phyloP scores from a whole-genome alignment of 768 basidiomycete species.

The Suillus occidentalis region DNA sequence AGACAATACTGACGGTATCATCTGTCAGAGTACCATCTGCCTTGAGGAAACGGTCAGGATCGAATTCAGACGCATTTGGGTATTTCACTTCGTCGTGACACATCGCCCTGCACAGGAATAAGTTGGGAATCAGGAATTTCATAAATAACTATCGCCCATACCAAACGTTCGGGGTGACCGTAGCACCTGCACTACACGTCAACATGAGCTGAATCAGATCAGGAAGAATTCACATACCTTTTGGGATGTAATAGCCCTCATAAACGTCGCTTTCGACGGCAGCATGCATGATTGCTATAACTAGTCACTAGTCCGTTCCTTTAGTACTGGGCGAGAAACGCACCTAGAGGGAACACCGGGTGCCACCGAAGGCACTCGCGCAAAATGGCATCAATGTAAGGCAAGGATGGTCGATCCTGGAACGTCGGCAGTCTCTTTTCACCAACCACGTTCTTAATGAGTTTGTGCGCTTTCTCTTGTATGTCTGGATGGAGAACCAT shows the following conservation, averaged over 20 bases:
- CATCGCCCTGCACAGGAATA: slow-evolving; percentile 30
- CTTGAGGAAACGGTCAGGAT: slow-evolving; percentile 43
- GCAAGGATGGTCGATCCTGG: background rate
- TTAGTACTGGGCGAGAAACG: background rate
- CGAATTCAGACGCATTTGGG: slow-evolving; percentile 34
- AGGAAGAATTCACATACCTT: slow-evolving; percentile 28
- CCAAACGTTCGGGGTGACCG: slow-evolving; percentile 10
- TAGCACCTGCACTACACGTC: slow-evolving; percentile 2
- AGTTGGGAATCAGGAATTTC: background rate
- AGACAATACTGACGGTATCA: slow-evolving; percentile 15
- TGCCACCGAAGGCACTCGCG: slow-evolving; percentile 9
- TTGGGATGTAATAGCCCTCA: slow-evolving; percentile 49
- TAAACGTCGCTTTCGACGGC: slow-evolving; percentile 39
- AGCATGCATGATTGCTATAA: slow-evolving; percentile 21
- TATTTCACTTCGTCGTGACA: slow-evolving; percentile 34
- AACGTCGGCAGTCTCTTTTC: slow-evolving; percentile 8
- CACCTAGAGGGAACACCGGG: slow-evolving; percentile 9
- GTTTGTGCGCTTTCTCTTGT: slow-evolving; percentile 10
- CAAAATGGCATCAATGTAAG: slow-evolving; percentile 10
- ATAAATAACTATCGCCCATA: background rate
- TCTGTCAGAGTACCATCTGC: slow-evolving; percentile 19
- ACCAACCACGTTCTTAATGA: slow-evolving; percentile 8
- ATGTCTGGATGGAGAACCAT: slow-evolving; percentile 13
- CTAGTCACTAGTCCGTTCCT: background rate
- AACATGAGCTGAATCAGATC: background rate